Conservation (phyloP, 257 asterid species). For the Przewalskia tangutica region DNA sequence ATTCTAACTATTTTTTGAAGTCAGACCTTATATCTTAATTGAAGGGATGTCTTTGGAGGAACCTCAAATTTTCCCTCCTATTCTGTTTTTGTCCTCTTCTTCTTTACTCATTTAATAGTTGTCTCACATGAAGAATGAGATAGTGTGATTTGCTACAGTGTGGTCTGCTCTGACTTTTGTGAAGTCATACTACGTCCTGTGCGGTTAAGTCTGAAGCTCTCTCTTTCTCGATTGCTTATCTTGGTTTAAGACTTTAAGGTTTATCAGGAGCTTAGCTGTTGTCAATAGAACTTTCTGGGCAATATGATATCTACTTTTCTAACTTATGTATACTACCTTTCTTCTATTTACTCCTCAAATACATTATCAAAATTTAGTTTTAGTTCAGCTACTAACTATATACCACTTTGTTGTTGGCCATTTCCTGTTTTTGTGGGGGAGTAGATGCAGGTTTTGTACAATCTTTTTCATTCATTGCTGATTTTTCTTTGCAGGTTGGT, state of each 20-base stretch:
- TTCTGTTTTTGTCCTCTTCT: not conserved
- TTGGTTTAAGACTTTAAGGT: not conserved
- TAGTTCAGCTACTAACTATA: not conserved
- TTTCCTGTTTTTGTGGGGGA: not conserved
- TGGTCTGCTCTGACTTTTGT: not conserved
- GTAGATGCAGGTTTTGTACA: not conserved
- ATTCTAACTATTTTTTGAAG: not conserved
- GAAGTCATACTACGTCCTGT: not conserved
- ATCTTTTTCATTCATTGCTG: not conserved
- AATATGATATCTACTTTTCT: not conserved
- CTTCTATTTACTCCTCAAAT: not conserved
- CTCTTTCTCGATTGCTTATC: not conserved
- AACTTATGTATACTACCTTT: not conserved
- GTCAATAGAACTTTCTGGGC: not conserved
- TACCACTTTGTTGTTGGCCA: not conserved
- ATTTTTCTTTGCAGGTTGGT: slow-evolving; percentile 58
- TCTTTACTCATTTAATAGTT: not conserved
- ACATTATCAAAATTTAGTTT: not conserved
- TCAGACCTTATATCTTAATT: not conserved
- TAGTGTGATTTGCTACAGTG: not conserved
- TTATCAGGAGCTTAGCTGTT: not conserved
- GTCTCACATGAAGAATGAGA: not conserved
- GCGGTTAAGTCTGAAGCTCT: not conserved
- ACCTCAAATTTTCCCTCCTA: not conserved
- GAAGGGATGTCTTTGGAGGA: not conserved